Base-by-base conservation (phyloP, 2,329 filamentous ascomycete species). In the Akanthomyces uredinophilus region DNA sequence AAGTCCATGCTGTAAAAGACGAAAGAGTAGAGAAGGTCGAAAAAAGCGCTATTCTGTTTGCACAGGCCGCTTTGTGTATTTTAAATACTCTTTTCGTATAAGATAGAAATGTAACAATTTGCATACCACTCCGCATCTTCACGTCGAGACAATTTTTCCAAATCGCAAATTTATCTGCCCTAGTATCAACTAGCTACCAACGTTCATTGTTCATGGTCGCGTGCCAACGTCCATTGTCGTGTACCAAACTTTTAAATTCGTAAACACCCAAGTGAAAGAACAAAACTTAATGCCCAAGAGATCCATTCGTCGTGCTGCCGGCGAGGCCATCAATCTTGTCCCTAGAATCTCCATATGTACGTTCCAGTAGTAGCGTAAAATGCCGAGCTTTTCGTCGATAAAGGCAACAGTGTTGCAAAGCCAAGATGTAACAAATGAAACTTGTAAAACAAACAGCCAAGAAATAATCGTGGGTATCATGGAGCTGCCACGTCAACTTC, bases 1-100 rank as follows among this genome's bases (percentile, higher is more conserved):
- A 94, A 94, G 78, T 85, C 89, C 29, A 92, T 90, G 83, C 73
- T 96, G 73, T 95, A 59, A 51, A 44, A 43, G 8, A 44, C 16
- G 20, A 37, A 6, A 18, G 4, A 7, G 14, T 47, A 3, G 44
- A 47, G 24, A 37, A 22, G 16, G 13, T 18, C 11, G 11, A 14
- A 20, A 55, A 29, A 55, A 24, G 14, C n/a, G 18, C 14, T 32
- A 10, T 16, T 8, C 10, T 32, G 8, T 35, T 24, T 37, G 16
- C 24, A 29, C 6, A n/a, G 5, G 32, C 32, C 41, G 16, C n/a
- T 7, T 8, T 47, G 43, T 59, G 56, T 59, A 51, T 11, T 57
- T 13, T 54, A 39, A n/a, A n/a, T n/a, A n/a, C n/a, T 43, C 46
- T 22, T 13, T 35, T 35, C 43, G 18, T 16, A 39, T 22, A 7